Evolutionary conservation across 2,329 filamentous ascomycete species (phyloP).

Genomic region (Tolypocladium pustulatum): DNA sequence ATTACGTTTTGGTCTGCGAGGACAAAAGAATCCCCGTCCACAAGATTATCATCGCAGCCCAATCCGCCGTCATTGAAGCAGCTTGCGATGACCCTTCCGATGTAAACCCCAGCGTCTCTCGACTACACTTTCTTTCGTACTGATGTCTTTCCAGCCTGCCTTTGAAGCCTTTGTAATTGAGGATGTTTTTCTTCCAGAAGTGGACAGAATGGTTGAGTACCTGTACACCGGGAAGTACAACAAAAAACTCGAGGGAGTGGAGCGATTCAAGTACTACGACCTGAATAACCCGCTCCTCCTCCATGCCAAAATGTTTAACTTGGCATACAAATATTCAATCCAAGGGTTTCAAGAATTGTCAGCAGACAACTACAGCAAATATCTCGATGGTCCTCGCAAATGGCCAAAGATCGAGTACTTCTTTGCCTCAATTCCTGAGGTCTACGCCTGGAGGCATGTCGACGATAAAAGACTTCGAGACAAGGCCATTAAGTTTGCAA

Average conservation of each 20-base stretch:
- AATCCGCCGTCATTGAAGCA: background rate
- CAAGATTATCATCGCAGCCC: background rate
- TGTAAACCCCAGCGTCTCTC: background rate
- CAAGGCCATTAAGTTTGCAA: background rate
- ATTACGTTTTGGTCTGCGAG: background rate
- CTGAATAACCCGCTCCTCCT: background rate
- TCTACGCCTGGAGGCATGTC: background rate
- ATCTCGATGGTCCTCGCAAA: too few species aligned
- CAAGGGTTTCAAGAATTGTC: background rate
- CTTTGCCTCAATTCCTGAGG: background rate
- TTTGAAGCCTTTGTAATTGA: background rate
- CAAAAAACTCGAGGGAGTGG: background rate
- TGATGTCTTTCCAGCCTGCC: background rate
- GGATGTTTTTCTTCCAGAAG: background rate
- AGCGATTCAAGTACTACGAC: background rate
- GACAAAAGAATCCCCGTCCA: background rate
- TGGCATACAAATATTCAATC: background rate
- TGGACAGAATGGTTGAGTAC: background rate
- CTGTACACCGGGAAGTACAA: background rate
- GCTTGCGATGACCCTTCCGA: background rate
- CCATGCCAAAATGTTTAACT: background rate
- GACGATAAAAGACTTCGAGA: background rate
- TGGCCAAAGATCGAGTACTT: background rate
- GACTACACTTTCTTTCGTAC: background rate
- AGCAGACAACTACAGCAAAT: background rate